phyloP scores from a whole-genome alignment of 1,284 basidiomycete species.

The Phaffia rhodozyma region DNA sequence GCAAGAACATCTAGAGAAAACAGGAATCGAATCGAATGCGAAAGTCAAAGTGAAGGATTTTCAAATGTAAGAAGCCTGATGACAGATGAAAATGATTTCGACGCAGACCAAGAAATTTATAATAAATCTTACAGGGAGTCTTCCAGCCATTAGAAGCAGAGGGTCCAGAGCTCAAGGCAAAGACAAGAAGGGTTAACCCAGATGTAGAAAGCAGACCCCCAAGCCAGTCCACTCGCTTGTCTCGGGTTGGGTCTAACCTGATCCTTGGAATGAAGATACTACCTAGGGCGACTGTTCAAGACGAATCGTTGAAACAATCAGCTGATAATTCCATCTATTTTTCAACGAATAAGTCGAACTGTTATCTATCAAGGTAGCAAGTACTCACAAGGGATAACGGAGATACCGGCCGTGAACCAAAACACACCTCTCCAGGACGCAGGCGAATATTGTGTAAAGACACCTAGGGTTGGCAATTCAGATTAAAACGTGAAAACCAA shows the following conservation, averaged over 20 bases:
- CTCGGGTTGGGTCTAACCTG: background rate
- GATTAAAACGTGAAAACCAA: no score
- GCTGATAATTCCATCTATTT: background rate
- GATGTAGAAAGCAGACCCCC: conserved; percentile 61
- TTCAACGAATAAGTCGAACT: conserved; percentile 50
- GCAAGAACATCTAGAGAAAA: conserved; percentile 35
- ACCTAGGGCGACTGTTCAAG: background rate
- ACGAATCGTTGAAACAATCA: no score
- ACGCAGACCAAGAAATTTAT: background rate
- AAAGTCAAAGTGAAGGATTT: conserved; percentile 37
- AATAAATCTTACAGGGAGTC: conserved; percentile 49
- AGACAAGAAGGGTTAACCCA: conserved; percentile 65
- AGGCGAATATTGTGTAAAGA: conserved; percentile 52
- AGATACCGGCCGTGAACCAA: conserved; percentile 46
- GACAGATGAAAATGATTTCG: background rate
- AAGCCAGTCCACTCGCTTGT: conserved; percentile 55
- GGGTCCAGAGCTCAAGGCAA: conserved; percentile 62
- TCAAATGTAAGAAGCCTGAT: background rate
- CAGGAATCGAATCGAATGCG: background rate
- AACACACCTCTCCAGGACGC: conserved; percentile 51
- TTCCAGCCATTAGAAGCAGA: conserved; percentile 58
- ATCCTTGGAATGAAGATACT: background rate
- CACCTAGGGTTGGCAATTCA: conserved; percentile 26
- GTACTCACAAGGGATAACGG: conserved; percentile 36
- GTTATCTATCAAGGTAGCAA: conserved; percentile 32